Evolutionary conservation across 495 filamentous ascomycete genomes (phyloP).

Genomic region (Tetracladium setigerum): DNA sequence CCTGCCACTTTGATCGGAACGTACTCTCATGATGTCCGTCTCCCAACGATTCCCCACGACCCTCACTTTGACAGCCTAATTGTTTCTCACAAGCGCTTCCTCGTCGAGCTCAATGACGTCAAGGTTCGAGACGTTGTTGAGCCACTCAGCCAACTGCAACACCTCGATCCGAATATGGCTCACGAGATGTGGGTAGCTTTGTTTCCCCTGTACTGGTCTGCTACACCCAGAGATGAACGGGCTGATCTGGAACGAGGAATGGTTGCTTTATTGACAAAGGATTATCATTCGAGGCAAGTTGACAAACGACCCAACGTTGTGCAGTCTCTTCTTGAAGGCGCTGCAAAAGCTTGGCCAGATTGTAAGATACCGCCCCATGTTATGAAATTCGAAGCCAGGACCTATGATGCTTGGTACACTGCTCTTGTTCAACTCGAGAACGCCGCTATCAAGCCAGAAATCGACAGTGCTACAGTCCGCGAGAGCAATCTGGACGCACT

Average conservation of each 20-base stretch:
- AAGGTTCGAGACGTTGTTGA: conserved; percentile 81
- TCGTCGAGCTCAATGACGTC: conserved; percentile 72
- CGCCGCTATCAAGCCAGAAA: conserved; percentile 68
- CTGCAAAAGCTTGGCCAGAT: conserved; percentile 69
- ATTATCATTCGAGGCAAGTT: conserved; percentile 88
- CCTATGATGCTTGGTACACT: conserved; percentile 94
- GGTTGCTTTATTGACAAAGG: conserved; percentile 79
- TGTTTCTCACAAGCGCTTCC: conserved; percentile 69
- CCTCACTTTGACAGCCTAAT: conserved; percentile 76
- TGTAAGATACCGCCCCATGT: conserved; percentile 93
- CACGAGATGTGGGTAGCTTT: conserved; percentile 84
- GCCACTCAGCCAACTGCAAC: conserved; percentile 89
- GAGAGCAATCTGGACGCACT: conserved; percentile 94
- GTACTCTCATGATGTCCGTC: conserved; percentile 64
- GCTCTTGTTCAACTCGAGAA: conserved; percentile 79
- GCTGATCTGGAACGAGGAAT: conserved; percentile 86
- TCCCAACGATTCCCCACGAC: conserved; percentile 67
- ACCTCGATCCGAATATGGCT: conserved; percentile 70
- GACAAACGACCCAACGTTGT: conserved; percentile 94
- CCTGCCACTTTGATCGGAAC: conserved; percentile 60
- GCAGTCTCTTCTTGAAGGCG: conserved; percentile 79
- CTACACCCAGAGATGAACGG: conserved; percentile 77
- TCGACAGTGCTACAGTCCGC: conserved; percentile 73
- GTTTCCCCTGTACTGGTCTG: conserved; percentile 91
- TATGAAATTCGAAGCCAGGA: conserved; percentile 84